A percentile compares a stretch with the other conserved stretches of the same genome.
Conservation (phyloP, 352 stramenopile species). For the Globisporangium irregulare region DNA sequence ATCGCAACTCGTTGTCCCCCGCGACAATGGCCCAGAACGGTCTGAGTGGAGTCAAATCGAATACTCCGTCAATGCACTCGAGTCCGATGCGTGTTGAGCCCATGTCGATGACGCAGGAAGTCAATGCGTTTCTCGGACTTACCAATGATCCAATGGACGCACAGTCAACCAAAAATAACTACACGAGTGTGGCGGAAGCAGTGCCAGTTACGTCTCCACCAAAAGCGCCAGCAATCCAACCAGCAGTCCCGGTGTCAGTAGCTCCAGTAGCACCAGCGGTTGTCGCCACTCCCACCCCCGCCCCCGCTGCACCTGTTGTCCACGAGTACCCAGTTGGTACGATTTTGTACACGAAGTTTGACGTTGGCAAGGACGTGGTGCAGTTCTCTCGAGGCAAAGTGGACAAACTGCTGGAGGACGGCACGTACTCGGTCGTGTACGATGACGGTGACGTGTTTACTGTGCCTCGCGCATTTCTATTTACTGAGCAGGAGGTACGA, state of each 20-base stretch:
- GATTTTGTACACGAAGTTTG: conserved; percentile 44
- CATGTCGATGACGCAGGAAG: conserved; percentile 8
- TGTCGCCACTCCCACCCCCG: not conserved
- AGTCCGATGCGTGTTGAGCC: conserved; percentile 9
- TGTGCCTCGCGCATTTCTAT: conserved; percentile 35
- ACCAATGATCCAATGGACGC: not conserved
- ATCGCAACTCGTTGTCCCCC: conserved; percentile 7
- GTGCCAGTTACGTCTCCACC: not conserved
- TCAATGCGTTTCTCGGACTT: conserved; percentile 14
- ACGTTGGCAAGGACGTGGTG: conserved; percentile 28
- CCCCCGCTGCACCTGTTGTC: not conserved
- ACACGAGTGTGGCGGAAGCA: conserved; percentile 7
- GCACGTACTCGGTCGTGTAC: conserved; percentile 47
- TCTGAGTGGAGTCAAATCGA: not conserved
- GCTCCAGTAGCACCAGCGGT: not conserved
- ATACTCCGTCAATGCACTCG: conserved; percentile 1
- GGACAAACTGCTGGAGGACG: conserved; percentile 35
- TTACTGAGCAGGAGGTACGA: conserved; percentile 49
- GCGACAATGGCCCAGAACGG: not conserved
- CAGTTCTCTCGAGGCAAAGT: conserved; percentile 49
- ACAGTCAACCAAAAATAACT: conserved; percentile 3
- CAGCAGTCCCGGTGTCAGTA: not conserved
- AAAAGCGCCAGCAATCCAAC: not conserved
- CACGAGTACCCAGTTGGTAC: conserved; percentile 36
- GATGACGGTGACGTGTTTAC: conserved; percentile 59